Percentiles rank a stretch among this genome's conserved stretches.
Conservation (phyloP, 75 land plant genomes). For the Pseudotsuga menziesii region DNA sequence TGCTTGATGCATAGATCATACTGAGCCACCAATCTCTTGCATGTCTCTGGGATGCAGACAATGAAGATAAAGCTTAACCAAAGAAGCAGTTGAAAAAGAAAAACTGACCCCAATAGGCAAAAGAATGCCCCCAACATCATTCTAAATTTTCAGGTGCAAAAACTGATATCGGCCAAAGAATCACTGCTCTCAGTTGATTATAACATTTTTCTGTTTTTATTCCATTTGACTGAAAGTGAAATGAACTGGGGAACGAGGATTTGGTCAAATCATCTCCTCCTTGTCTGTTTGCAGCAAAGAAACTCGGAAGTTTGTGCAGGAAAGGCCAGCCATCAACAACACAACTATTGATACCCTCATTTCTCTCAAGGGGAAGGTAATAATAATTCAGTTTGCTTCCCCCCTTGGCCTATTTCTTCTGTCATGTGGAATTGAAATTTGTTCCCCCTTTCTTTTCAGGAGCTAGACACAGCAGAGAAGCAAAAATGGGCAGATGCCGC, state of each 20-base stretch:
- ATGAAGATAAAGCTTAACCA: slow-evolving; percentile 36
- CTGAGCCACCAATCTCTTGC: too few relatives aligned
- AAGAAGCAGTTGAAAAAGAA: slow-evolving; percentile 34
- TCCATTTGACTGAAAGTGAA: background rate
- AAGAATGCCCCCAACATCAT: slow-evolving; percentile 82
- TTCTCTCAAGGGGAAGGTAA: slow-evolving; percentile 81
- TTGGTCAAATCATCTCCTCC: too few relatives aligned
- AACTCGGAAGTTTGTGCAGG: slow-evolving; percentile 49
- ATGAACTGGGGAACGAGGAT: too few relatives aligned
- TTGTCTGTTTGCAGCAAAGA: slow-evolving; percentile 42
- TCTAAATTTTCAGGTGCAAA: slow-evolving; percentile 56
- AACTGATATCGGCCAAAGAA: background rate
- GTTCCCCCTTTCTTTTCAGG: slow-evolving; percentile 24
- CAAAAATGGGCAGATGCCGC: slow-evolving; percentile 59
- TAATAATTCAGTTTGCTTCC: background rate
- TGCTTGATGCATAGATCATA: background rate
- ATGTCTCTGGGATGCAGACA: slow-evolving; percentile 13
- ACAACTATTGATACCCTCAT: slow-evolving; percentile 51
- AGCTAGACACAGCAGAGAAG: slow-evolving; percentile 60
- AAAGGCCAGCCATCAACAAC: slow-evolving; percentile 52
- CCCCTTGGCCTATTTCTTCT: background rate
- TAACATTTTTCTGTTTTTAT: too few relatives aligned
- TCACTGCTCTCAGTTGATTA: background rate
- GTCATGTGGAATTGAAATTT: background rate
- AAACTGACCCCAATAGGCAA: slow-evolving; percentile 81